These are phyloP conservation scores for Penicillium sp. DNA, from an alignment of 2,329 filamentous ascomycete genomes.

Conservation along the genomic window DNA sequence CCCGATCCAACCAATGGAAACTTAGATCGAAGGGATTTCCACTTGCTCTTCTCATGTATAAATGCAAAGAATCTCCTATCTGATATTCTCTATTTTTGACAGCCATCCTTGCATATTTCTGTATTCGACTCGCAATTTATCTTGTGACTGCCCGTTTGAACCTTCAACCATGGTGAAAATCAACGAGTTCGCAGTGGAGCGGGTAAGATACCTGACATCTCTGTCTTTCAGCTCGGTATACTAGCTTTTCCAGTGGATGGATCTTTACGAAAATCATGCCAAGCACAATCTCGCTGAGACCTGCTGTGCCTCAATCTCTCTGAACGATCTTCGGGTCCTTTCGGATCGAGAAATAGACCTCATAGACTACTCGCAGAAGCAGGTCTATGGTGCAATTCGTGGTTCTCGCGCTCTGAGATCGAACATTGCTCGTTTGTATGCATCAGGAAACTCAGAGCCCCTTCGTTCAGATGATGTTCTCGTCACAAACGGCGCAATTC, in stretches of 20 bases:
- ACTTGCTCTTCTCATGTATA: slow-evolving; percentile 1
- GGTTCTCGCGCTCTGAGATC: slow-evolving; percentile 28
- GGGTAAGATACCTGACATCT: slow-evolving; percentile 5
- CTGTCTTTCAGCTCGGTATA: not conserved
- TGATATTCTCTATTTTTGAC: not conserved
- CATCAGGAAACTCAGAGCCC: slow-evolving; percentile 49
- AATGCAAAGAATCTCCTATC: not conserved
- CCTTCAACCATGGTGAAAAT: slow-evolving; percentile 21
- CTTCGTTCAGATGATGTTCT: slow-evolving; percentile 64
- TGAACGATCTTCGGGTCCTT: slow-evolving; percentile 65
- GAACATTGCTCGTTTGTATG: slow-evolving; percentile 34
- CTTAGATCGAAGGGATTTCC: too few relatives aligned
- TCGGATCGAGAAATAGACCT: slow-evolving; percentile 45
- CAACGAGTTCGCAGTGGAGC: slow-evolving; percentile 22
- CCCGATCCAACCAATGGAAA: slow-evolving; percentile 22
- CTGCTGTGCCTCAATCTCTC: slow-evolving; percentile 72
- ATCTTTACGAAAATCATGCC: slow-evolving; percentile 53
- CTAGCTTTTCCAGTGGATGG: slow-evolving; percentile 54
- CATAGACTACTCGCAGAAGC: slow-evolving; percentile 27
- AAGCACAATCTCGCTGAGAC: slow-evolving; percentile 76
- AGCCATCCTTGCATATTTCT: not conserved
- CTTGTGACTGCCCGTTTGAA: not conserved
- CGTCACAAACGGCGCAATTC: slow-evolving; percentile 77
- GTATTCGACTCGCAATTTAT: not conserved
- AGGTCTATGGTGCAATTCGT: slow-evolving; percentile 30